Evolutionary conservation across 2,329 filamentous ascomycete genomes (phyloP), one percentile per base, ranked within the genome.

Genomic region (Fusarium camptoceras): DNA sequence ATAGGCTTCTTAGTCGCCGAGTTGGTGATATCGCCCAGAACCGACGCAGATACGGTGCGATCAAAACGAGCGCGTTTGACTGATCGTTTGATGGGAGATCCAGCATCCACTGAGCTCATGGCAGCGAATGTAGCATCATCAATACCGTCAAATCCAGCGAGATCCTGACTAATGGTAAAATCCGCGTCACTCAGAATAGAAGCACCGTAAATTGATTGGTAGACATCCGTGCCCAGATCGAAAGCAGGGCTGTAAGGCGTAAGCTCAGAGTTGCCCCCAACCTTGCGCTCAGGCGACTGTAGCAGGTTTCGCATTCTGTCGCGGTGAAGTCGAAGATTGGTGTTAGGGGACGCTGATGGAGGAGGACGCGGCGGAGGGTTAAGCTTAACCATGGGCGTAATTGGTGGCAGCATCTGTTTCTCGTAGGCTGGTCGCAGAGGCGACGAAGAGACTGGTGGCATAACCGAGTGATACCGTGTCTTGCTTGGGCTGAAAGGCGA

Each of bases 401-500:
- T 83, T 5, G 94, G 94, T 25, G 91, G 90, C 7, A 91, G 85
- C 83, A 91, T 88, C 73, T 91, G 88, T 42, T 83, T 85, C 51
- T 89, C 87, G 70, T 84, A 77, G 55, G 78, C 59, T 75, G 85
- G 82, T 37, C 91, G 88, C 16, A 92, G 79, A 5, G 92, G 92
- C 5, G 92, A 94, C 3, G 92, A 94, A 5, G 90, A 91, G 20
- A 83, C 78, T 11, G 87, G 86, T 37, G 85, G 80, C 56, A 84
- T 83, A 8, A 81, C 83, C 65, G 85, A 82, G 59, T 83, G 83
- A 15, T 87, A 85, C 43, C 89, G 86, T 73, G 83, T 81, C 81
- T 93, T 94, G 51, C 89, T 92, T 7, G 96, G 96, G 76, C 94
- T 98, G 76, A 97, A 94, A 75, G 94, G 95, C 3, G 94, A 97